Conservation (phyloP, 345 rosid genomes). For the Gossypium thurberi region DNA sequence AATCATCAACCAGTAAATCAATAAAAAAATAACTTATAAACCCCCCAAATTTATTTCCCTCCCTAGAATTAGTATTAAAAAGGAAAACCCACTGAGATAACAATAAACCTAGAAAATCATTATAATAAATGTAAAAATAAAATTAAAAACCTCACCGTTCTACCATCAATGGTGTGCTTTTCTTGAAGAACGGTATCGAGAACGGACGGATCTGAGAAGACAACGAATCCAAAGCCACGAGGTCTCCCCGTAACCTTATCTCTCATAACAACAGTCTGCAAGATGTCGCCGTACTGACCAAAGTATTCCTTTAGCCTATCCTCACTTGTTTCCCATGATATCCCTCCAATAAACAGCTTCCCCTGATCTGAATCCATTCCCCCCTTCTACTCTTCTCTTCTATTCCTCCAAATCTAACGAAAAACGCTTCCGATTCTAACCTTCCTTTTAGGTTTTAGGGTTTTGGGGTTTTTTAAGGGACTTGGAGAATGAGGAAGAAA, state of each 20-base stretch:
- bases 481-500: conserved; percentile 2
- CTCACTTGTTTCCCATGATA: conserved; percentile 89
- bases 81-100: neutral
- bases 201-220: conserved; percentile 45
- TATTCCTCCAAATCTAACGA: conserved; percentile 20
- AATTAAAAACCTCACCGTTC: conserved; percentile 45
- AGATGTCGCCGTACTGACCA: conserved; percentile 57
- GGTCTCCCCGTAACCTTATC: conserved; percentile 72
- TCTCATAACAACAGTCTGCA: conserved; percentile 62
- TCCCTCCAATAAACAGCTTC: conserved; percentile 86
- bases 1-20: neutral
- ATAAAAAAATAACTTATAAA: neutral
- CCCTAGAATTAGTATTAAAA: neutral
- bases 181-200: neutral
- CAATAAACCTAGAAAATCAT: neutral
- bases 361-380: conserved; percentile 85
- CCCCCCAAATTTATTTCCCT: neutral
- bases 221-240: conserved; percentile 80
- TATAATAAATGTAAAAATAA: neutral
- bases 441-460: neutral
- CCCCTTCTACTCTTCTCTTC: neutral
- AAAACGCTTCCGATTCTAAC: neutral
- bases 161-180: conserved; percentile 56
- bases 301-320: conserved; percentile 65
- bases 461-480: conserved; percentile 10